Percentiles rank a stretch among this genome's conserved stretches.
phyloP scores from a whole-genome alignment of 441 rosid species.

The Aquilaria agallochum region DNA sequence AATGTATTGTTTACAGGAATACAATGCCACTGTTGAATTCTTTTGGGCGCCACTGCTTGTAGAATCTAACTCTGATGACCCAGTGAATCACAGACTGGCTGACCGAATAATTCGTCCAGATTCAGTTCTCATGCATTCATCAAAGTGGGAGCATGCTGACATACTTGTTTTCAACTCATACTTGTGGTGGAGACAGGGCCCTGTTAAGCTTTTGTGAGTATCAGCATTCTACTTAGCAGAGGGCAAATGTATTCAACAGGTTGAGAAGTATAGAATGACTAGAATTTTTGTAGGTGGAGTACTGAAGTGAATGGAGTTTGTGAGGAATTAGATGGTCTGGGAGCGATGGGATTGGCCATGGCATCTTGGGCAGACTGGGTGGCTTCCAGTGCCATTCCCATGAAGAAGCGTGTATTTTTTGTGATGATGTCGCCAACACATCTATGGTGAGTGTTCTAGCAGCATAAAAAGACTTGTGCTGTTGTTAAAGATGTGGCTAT shows the following conservation, averaged over 20 bases:
- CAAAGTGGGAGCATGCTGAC: constrained; percentile 92
- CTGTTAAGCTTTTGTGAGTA: constrained; percentile 79
- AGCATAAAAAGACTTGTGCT: too few relatives aligned
- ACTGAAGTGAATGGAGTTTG: constrained; percentile 57
- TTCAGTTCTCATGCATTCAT: constrained; percentile 88
- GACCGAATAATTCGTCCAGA: constrained; percentile 87
- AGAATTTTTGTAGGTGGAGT: constrained; percentile 68
- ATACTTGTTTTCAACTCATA: constrained; percentile 85
- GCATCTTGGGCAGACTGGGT: constrained; percentile 90
- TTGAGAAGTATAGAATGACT: constrained; percentile 2
- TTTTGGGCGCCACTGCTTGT: constrained; percentile 97
- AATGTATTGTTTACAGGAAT: constrained; percentile 44
- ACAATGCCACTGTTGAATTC: constrained; percentile 90
- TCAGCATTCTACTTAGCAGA: constrained; percentile 7
- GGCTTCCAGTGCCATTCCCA: constrained; percentile 44
- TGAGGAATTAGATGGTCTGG: constrained; percentile 71
- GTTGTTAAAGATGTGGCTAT: too few relatives aligned
- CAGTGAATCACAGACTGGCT: constrained; percentile 79
- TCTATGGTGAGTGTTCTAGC: constrained; percentile 47
- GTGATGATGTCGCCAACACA: constrained; percentile 97
- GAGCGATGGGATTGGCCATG: constrained; percentile 95
- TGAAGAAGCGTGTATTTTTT: constrained; percentile 56
- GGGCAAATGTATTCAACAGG: neutral
- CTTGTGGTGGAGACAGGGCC: constrained; percentile 99
- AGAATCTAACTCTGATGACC: constrained; percentile 95